Evolutionary conservation across 148 eudicot genomes (phyloP).

Genomic region (Rhododendron kiyosumense): DNA sequence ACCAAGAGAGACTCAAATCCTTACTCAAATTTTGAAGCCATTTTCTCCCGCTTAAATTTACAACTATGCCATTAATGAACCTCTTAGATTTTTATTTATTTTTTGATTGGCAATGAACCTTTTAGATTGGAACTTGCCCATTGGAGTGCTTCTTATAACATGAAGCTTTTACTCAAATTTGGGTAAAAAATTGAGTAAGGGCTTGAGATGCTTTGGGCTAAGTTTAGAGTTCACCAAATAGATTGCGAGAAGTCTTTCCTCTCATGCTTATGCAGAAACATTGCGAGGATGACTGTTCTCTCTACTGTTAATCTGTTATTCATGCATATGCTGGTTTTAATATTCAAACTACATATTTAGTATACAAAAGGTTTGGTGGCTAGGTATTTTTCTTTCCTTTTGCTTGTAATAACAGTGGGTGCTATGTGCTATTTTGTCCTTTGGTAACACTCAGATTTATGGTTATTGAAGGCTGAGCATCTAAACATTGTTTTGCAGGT

Average conservation of each 20-base stretch:
- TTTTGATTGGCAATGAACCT: too few relatives aligned
- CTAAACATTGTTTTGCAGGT: constrained; percentile 46
- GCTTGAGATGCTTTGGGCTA: background rate
- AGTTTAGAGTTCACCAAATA: background rate
- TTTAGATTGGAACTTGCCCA: background rate
- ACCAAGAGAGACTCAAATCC: background rate
- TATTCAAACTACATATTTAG: background rate
- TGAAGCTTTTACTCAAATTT: background rate
- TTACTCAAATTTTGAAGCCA: too few relatives aligned
- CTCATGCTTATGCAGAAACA: background rate
- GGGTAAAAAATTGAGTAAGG: background rate
- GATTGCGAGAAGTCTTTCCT: background rate
- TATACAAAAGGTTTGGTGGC: background rate
- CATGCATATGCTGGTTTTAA: background rate
- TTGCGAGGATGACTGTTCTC: background rate
- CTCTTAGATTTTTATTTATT: background rate
- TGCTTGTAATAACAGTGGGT: background rate
- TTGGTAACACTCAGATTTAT: background rate
- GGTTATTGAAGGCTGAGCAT: background rate
- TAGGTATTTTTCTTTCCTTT: background rate
- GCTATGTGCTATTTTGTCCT: background rate
- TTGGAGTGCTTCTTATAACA: background rate
- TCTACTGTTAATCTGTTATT: background rate
- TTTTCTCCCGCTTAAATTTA: too few relatives aligned
- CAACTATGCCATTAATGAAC: background rate